phyloP scores from a whole-genome alignment of 139 green algal genomes.

The Monoraphidium neglectum region DNA sequence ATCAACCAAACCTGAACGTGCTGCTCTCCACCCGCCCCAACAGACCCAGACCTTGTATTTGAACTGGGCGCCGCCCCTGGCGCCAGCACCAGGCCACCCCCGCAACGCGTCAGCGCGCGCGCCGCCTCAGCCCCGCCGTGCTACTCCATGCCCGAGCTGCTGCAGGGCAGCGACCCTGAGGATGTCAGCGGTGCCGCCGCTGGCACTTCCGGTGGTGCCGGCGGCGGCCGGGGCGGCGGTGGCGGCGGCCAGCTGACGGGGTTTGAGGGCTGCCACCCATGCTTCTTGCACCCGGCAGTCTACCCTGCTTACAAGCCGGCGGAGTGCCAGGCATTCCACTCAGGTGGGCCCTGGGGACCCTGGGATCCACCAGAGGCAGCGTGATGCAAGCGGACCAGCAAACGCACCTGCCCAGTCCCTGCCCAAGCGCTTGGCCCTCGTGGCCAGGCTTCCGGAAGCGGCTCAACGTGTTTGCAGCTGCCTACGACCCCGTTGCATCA shows the following conservation, averaged over 20 bases:
- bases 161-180: neutral
- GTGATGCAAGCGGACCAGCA: no score
- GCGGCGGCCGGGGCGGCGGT: neutral
- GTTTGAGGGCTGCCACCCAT: conserved; percentile 63
- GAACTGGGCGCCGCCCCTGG: conserved; percentile 44
- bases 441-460: no score
- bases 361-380: neutral
- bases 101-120: no score
- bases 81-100: neutral
- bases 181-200: neutral
- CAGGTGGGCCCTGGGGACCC: conserved; percentile 28
- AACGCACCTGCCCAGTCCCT: neutral
- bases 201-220: neutral
- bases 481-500: no score
- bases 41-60: conserved; percentile 92
- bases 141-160: no score
- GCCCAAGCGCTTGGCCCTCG: neutral
- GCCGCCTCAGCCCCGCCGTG: no score
- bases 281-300: conserved; percentile 28
- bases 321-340: conserved; percentile 51
- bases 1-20: no score
- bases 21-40: no score
- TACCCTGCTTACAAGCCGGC: conserved; percentile 44
- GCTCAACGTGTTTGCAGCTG: no score
- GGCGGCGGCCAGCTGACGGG: conserved; percentile 48